Evolutionary conservation across 177 flowering plant species (phyloP), one percentile per base, ranked within the genome.

Genomic region (Vitis hybrid): DNA sequence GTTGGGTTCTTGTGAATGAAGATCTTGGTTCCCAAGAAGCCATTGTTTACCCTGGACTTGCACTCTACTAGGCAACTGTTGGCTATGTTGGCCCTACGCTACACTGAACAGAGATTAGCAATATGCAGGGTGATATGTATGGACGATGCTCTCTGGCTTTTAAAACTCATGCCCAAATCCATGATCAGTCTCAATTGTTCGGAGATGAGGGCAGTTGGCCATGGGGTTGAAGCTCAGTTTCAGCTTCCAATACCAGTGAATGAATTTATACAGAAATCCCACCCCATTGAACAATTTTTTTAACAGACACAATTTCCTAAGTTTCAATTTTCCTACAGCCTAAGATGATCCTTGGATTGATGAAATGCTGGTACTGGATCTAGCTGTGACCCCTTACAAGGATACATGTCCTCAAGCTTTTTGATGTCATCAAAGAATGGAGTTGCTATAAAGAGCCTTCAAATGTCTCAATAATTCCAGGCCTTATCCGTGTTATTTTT

Each of bases 141-240:
- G 99, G 99, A 14, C 82, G 98, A 48, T 91, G 90, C 78, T 92
- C 96, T 59, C 59, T 95, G 76, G 79, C 90, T 65, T 95, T 92
- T 76, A 91, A 91, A 91, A 78, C 94, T 95, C 66, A 91, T 91
- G 97, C 98, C 96, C 50, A 90, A 88, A 71, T 89, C 99, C 46
- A 88, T 89, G 97, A 86, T 93, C 51, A 91, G 85, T 78, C 91
- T 95, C 54, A 88, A 80, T 74, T 90, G 97, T 76, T 89, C 98
- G 67, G 98, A 92, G 79, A 92, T 95, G 98, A 86, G 89, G 69
- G 96, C 96, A 51, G 99, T 96, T 54, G 99, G 99, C 62, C 92
- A 93, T 82, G 98, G 93, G n/a, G 90, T 95, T 67, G 99, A 92
- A 82, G 84, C 97, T 75, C 99, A 93, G 74, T 95, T 95, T 78